Conservation (phyloP, 1,284 basidiomycete genomes). For the Irpex sp. region DNA sequence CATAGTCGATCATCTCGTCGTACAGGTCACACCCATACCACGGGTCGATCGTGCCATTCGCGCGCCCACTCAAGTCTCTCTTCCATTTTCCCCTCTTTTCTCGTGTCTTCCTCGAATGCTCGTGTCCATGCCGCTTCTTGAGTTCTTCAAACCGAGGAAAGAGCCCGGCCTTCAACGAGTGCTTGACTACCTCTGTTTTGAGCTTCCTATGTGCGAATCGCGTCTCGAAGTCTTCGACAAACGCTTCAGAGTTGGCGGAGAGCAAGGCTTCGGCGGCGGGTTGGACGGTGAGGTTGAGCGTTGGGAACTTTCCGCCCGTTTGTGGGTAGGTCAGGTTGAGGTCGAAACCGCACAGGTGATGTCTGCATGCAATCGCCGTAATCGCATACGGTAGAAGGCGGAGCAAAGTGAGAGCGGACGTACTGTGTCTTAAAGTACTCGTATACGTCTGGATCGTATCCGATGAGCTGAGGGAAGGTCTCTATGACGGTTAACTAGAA, state of each 20-base stretch:
- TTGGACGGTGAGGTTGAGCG: constrained; percentile 18
- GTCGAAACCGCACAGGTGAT: constrained; percentile 60
- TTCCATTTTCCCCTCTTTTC: constrained; percentile 14
- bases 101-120: background rate
- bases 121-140: background rate
- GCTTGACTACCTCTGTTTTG: background rate
- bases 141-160: background rate
- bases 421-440: constrained; percentile 68
- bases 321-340: constrained; percentile 72
- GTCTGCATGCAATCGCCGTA: constrained; percentile 4
- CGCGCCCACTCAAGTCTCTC: constrained; percentile 23
- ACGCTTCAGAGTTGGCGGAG: background rate
- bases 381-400: background rate
- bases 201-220: background rate
- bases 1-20: constrained; percentile 34
- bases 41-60: constrained; percentile 31
- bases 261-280: background rate
- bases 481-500: constrained; percentile 51
- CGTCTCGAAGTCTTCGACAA: no score
- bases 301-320: constrained; percentile 44
- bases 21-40: constrained; percentile 33
- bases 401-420: constrained; percentile 21
- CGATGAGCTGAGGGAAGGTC: constrained; percentile 72
- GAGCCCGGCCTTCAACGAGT: background rate
- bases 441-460: constrained; percentile 61